These are phyloP conservation scores for Nothomitra cinnamomea DNA, from an alignment of 2,329 filamentous ascomycete genomes.

Conservation along the genomic window DNA sequence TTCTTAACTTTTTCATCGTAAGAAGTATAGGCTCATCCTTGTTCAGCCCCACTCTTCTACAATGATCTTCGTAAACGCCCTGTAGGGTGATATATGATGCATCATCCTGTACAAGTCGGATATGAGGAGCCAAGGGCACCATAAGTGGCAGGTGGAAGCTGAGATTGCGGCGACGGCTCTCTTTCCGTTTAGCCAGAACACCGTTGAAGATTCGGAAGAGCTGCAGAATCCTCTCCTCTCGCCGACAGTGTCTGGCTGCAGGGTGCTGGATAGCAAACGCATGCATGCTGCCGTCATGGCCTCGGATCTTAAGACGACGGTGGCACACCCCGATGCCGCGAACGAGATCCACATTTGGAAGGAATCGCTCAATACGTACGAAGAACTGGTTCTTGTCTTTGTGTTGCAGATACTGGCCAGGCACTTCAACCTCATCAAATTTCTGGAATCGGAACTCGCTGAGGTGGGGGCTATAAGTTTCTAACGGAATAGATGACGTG, in stretches of 20 bases:
- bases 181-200: slow-evolving; percentile 78
- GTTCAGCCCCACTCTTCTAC: slow-evolving; percentile 65
- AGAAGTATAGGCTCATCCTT: slow-evolving; percentile 94
- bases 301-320: slow-evolving; percentile 83
- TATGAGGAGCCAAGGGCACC: slow-evolving; percentile 86
- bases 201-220: slow-evolving; percentile 97
- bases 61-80: slow-evolving; percentile 92
- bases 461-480: slow-evolving; percentile 74
- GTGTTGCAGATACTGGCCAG: slow-evolving; percentile 90
- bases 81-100: slow-evolving; percentile 87
- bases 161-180: slow-evolving; percentile 79
- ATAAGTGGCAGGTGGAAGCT: slow-evolving; percentile 94
- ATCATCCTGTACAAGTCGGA: slow-evolving; percentile 91
- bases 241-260: slow-evolving; percentile 74
- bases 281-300: slow-evolving; percentile 94
- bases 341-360: slow-evolving; percentile 86
- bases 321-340: slow-evolving; percentile 83
- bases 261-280: slow-evolving; percentile 94
- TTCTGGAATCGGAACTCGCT: slow-evolving; percentile 96
- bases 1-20: slow-evolving; percentile 83
- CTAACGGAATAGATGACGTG: slow-evolving; percentile 53
- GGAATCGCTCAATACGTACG: slow-evolving; percentile 88
- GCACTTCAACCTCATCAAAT: slow-evolving; percentile 96
- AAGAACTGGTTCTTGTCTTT: slow-evolving; percentile 99
- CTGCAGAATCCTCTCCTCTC: slow-evolving; percentile 89